A percentile compares a stretch with the other conserved stretches of the same genome.
phyloP scores from a whole-genome alignment of 2,329 filamentous ascomycete species.

The Fusarium sp. region DNA sequence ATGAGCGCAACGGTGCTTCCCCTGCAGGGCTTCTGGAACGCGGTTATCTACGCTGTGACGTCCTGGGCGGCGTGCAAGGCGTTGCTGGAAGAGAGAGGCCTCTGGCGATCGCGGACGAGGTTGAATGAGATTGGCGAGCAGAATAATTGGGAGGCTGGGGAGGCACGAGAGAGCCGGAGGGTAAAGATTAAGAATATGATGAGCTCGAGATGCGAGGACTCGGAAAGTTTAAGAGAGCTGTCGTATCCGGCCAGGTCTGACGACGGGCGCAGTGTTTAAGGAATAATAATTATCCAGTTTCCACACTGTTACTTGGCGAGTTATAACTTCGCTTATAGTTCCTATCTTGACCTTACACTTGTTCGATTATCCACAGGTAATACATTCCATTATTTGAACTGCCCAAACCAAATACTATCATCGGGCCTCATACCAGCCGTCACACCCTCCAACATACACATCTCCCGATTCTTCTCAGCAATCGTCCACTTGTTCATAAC shows the following conservation, averaged over 20 bases:
- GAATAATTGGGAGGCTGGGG: background rate
- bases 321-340: too few relatives aligned
- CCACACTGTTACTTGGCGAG: too few relatives aligned
- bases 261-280: background rate
- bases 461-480: constrained; percentile 35
- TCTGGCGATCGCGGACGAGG: background rate
- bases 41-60: constrained; percentile 1
- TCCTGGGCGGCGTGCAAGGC: constrained; percentile 11
- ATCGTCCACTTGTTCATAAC: constrained; percentile 49
- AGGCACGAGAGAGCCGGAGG: background rate
- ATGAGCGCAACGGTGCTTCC: constrained; percentile 11
- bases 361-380: background rate
- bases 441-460: constrained; percentile 52
- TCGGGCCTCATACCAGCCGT: constrained; percentile 52
- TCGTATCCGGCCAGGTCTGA: background rate
- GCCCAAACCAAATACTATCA: constrained; percentile 57
- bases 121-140: constrained; percentile 3
- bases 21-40: constrained; percentile 8
- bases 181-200: background rate
- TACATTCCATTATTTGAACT: constrained; percentile 14
- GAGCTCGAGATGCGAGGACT: background rate
- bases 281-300: background rate
- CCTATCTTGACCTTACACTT: background rate
- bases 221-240: background rate
- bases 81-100: background rate